A percentile compares a stretch with the other conserved stretches of the same genome.
Evolutionary conservation across 2,329 filamentous ascomycete genomes (phyloP).

Genomic region (Fusarium luffae): DNA sequence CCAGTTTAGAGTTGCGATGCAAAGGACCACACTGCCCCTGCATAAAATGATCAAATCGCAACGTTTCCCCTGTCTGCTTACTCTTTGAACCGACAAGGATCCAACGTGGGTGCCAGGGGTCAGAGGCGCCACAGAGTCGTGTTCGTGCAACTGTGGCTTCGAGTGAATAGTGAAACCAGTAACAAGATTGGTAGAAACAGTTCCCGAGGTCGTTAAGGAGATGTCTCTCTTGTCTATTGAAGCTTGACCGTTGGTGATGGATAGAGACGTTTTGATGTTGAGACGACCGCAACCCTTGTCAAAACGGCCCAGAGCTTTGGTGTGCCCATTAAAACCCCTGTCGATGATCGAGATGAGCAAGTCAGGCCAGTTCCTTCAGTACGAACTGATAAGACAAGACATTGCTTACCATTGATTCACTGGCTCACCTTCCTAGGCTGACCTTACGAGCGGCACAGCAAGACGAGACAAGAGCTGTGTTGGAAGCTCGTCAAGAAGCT

Average conservation of each 20-base stretch:
- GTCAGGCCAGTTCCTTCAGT: slow-evolving; percentile 1
- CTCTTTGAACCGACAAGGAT: slow-evolving; percentile 13
- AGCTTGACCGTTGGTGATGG: slow-evolving; percentile 18
- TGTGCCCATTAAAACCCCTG: slow-evolving; percentile 22
- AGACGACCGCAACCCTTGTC: slow-evolving; percentile 7
- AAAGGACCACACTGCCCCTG: slow-evolving; percentile 30
- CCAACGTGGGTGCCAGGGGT: slow-evolving; percentile 29
- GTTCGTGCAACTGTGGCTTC: slow-evolving; percentile 28
- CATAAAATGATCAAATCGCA: slow-evolving; percentile 34
- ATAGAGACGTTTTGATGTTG: slow-evolving; percentile 7
- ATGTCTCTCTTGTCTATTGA: not conserved
- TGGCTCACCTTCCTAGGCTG: not conserved
- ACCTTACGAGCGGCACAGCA: not conserved
- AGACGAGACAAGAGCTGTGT: not conserved
- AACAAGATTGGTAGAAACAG: not conserved
- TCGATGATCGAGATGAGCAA: slow-evolving; percentile 17
- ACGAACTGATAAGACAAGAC: slow-evolving; percentile 5
- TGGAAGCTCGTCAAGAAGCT: not conserved
- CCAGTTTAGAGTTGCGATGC: slow-evolving; percentile 24
- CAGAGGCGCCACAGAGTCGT: slow-evolving; percentile 20
- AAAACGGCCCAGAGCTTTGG: slow-evolving; percentile 17
- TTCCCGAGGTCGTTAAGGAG: not conserved
- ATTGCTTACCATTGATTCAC: slow-evolving; percentile 2
- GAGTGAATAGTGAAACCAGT: not conserved
- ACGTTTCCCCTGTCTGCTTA: slow-evolving; percentile 13